Evolutionary conservation across 176 grass and related monocot genomes (phyloP).

Genomic region (Aechmea fasciata): DNA sequence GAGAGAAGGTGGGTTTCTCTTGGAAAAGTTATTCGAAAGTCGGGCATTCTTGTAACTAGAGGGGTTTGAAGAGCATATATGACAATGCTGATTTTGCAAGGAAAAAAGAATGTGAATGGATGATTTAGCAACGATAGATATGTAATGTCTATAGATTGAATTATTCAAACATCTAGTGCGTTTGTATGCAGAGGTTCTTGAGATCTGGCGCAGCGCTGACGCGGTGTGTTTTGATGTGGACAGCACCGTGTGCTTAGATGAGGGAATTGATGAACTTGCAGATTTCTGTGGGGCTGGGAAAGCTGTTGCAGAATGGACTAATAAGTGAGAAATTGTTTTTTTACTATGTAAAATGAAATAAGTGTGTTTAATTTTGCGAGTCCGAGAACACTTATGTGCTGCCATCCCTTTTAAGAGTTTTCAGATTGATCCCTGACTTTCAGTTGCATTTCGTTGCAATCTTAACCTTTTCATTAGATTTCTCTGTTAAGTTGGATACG

Average conservation of each 20-base stretch:
- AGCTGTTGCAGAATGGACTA: slow-evolving; percentile 82
- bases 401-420: too few relatives aligned
- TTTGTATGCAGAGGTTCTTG: slow-evolving; percentile 34
- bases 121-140: too few relatives aligned
- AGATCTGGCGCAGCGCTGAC: slow-evolving; percentile 40
- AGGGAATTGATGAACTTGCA: slow-evolving; percentile 84
- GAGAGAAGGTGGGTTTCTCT: too few relatives aligned
- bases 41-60: too few relatives aligned
- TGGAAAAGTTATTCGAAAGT: too few relatives aligned
- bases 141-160: not conserved
- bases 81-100: not conserved
- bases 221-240: slow-evolving; percentile 92
- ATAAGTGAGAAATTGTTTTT: slow-evolving; percentile 31
- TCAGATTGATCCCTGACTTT: too few relatives aligned
- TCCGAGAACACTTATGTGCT: not conserved
- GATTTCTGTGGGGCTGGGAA: slow-evolving; percentile 71
- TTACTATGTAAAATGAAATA: not conserved
- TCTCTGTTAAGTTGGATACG: too few relatives aligned
- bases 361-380: not conserved
- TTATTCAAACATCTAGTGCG: not conserved
- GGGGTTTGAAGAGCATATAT: too few relatives aligned
- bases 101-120: not conserved
- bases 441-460: too few relatives aligned
- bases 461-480: too few relatives aligned
- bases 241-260: slow-evolving; percentile 79